Conservation (phyloP, 352 stramenopile genomes). For the Phytophthora constricta region DNA sequence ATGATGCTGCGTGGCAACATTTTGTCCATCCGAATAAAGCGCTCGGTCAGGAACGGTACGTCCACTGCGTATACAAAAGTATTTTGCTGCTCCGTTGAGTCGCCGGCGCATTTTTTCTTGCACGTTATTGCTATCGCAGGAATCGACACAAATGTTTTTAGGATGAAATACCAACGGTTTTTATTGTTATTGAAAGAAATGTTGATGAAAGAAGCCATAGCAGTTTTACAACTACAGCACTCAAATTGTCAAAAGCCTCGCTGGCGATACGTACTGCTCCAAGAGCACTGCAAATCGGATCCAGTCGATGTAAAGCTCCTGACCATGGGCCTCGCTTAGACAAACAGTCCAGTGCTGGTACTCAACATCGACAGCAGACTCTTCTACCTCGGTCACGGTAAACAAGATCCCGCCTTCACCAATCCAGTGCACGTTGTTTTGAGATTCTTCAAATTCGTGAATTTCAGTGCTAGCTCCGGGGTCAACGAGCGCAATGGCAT, state of each 20-base stretch:
- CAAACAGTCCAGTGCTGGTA: conserved; percentile 34
- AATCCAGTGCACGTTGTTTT: conserved; percentile 25
- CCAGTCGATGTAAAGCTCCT: conserved; percentile 51
- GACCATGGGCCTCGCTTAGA: conserved; percentile 41
- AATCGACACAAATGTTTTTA: no score
- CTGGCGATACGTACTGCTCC: neutral
- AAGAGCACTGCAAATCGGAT: conserved; percentile 2
- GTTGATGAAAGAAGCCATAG: no score
- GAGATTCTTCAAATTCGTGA: neutral
- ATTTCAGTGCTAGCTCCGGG: conserved; percentile 20
- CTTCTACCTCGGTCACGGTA: conserved; percentile 27
- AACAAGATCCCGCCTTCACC: conserved; percentile 22
- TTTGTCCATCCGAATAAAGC: no score
- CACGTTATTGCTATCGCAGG: no score
- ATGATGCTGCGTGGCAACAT: no score
- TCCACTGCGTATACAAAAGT: no score
- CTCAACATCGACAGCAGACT: conserved; percentile 21
- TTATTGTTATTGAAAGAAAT: no score
- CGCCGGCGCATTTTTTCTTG: no score
- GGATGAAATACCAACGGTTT: no score
- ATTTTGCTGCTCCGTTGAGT: no score
- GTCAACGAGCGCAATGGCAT: conserved; percentile 22
- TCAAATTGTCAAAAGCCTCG: neutral
- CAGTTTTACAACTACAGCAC: neutral
- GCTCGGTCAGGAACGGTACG: no score